Conservation (phyloP, 768 basidiomycete genomes). For the Agaricus sinodeliciosus region DNA sequence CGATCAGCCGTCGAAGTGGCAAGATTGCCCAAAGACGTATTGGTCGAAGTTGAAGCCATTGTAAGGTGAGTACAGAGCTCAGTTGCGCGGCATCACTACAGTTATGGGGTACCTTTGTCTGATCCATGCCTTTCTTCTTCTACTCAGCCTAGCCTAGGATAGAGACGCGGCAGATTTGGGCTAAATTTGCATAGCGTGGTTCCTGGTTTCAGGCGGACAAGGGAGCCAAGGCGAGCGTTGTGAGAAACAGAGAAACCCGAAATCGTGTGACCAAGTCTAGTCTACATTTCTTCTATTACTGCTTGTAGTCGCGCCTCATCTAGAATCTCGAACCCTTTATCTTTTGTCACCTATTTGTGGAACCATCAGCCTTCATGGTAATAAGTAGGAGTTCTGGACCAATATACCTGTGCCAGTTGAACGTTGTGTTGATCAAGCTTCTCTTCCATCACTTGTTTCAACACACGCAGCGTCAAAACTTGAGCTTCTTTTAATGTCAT, state of each 20-base stretch:
- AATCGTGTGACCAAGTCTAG: slow-evolving; percentile 13
- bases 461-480: slow-evolving; percentile 73
- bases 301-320: slow-evolving; percentile 74
- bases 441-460: slow-evolving; percentile 99
- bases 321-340: slow-evolving; percentile 85
- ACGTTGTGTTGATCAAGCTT: slow-evolving; percentile 99
- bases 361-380: slow-evolving; percentile 1
- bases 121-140: neutral
- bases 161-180: neutral
- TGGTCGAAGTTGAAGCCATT: slow-evolving; percentile 90
- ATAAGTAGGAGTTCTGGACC: slow-evolving; percentile 2
- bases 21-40: slow-evolving; percentile 82
- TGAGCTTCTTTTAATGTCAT: slow-evolving; percentile 91
- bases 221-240: too few relatives aligned
- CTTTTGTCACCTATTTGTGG: slow-evolving; percentile 60
- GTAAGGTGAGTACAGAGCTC: slow-evolving; percentile 46
- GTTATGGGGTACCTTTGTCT: neutral
- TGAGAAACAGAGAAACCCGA: neutral
- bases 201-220: neutral
- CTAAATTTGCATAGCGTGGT: neutral
- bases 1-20: slow-evolving; percentile 88
- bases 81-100: neutral
- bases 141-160: neutral
- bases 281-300: slow-evolving; percentile 79
- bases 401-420: slow-evolving; percentile 83